These are phyloP conservation scores for Alopecurus myosuroides DNA, from an alignment of 176 grass and related monocot species.

Conservation along the genomic window DNA sequence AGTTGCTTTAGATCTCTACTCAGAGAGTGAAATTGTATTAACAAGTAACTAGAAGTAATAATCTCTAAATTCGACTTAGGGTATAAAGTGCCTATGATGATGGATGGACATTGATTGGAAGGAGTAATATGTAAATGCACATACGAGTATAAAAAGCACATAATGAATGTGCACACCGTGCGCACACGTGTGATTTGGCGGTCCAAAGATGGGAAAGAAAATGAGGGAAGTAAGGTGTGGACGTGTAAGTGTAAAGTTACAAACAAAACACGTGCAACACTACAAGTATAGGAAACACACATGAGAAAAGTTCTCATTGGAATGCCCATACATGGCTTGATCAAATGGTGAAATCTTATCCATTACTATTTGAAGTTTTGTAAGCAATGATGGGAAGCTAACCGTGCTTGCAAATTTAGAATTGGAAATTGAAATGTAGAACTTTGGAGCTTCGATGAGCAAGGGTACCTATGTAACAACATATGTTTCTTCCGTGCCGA, in stretches of 20 bases:
- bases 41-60: too few relatives aligned
- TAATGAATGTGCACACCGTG: too few relatives aligned
- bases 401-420: not conserved
- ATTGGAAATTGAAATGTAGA: not conserved
- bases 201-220: too few relatives aligned
- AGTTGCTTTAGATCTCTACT: too few relatives aligned
- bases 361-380: not conserved
- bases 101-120: too few relatives aligned
- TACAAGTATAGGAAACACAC: not conserved
- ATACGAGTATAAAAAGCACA: too few relatives aligned
- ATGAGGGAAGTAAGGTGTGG: too few relatives aligned
- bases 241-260: not conserved
- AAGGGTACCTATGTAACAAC: not conserved
- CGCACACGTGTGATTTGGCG: too few relatives aligned
- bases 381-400: not conserved
- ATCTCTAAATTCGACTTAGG: too few relatives aligned
- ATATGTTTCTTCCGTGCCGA: not conserved
- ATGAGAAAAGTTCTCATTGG: not conserved
- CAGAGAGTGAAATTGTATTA: too few relatives aligned
- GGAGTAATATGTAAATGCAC: too few relatives aligned
- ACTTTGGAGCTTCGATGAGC: not conserved
- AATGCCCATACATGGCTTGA: not conserved
- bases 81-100: too few relatives aligned
- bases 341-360: not conserved
- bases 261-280: not conserved